phyloP scores from a whole-genome alignment of 2,329 filamentous ascomycete species.

The Xylariaceae sp. region DNA sequence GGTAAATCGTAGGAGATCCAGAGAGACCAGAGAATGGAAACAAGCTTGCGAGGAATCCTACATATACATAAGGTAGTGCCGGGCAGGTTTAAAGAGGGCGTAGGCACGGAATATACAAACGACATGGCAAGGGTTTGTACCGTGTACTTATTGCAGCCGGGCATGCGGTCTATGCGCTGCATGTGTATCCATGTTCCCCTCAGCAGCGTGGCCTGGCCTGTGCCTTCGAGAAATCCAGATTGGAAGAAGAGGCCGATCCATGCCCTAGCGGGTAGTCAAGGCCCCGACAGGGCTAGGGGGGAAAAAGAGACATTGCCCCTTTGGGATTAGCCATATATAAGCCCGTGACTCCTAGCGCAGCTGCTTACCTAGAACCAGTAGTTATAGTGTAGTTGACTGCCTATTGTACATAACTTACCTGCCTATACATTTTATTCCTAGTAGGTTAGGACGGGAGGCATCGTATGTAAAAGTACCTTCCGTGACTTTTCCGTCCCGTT shows the following conservation, averaged over 20 bases:
- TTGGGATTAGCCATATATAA: background rate
- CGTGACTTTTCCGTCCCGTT: background rate
- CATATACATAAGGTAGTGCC: constrained; percentile 11
- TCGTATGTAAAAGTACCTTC: background rate
- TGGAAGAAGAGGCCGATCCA: constrained; percentile 12
- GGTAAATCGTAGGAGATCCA: background rate
- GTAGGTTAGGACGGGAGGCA: background rate
- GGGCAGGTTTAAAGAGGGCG: background rate
- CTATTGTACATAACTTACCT: too few relatives aligned
- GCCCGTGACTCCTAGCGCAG: background rate
- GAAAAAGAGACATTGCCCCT: background rate
- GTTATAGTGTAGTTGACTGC: too few relatives aligned
- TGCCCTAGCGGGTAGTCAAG: background rate
- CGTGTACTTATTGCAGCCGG: constrained; percentile 12
- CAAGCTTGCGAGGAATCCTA: constrained; percentile 17
- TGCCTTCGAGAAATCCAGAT: constrained; percentile 9
- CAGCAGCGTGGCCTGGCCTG: background rate
- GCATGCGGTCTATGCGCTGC: constrained; percentile 11
- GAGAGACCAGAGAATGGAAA: constrained; percentile 1
- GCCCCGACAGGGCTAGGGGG: constrained; percentile 3
- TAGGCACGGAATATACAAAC: background rate
- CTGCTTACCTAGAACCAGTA: background rate
- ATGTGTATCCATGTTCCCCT: background rate
- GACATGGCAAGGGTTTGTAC: constrained; percentile 4
- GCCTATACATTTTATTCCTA: too few relatives aligned